Evolutionary conservation across 1,284 basidiomycete species (phyloP).

Genomic region (Apiotrichum siamense): DNA sequence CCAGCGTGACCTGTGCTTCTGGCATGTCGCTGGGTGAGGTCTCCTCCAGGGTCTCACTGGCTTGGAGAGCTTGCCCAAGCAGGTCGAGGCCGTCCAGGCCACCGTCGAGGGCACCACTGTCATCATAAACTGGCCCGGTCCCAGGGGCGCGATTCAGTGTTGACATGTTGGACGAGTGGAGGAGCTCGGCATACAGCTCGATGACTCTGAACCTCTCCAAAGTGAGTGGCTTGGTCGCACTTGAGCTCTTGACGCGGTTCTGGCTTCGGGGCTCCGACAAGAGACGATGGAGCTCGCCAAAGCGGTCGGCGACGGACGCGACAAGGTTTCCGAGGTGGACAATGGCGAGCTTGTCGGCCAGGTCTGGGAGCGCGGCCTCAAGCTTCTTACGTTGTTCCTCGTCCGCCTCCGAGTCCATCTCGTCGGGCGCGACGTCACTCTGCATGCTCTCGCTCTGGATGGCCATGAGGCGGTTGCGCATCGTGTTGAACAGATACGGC

Average conservation of each 20-base stretch:
- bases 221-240: conserved; percentile 72
- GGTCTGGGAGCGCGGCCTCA: conserved; percentile 75
- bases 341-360: conserved; percentile 82
- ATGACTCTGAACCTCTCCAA: conserved; percentile 95
- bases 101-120: conserved; percentile 70
- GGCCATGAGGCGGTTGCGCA: conserved; percentile 82
- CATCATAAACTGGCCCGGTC: conserved; percentile 67
- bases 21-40: conserved; percentile 32
- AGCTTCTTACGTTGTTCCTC: conserved; percentile 62
- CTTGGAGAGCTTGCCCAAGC: conserved; percentile 69
- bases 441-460: conserved; percentile 44
- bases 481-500: conserved; percentile 93
- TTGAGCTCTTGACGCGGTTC: conserved; percentile 63
- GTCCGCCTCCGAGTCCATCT: conserved; percentile 43
- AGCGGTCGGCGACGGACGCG: conserved; percentile 64
- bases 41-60: conserved; percentile 45
- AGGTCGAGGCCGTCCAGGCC: conserved; percentile 74
- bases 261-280: conserved; percentile 66
- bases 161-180: conserved; percentile 98
- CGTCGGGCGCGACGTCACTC: conserved; percentile 7
- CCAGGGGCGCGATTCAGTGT: conserved; percentile 75
- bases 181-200: conserved; percentile 91
- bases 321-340: conserved; percentile 86
- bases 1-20: conserved; percentile 56
- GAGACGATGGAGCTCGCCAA: conserved; percentile 67